These are phyloP conservation scores for Echinochloa phyllopogon DNA, from an alignment of 176 grass and related monocot species.

Conservation along the genomic window DNA sequence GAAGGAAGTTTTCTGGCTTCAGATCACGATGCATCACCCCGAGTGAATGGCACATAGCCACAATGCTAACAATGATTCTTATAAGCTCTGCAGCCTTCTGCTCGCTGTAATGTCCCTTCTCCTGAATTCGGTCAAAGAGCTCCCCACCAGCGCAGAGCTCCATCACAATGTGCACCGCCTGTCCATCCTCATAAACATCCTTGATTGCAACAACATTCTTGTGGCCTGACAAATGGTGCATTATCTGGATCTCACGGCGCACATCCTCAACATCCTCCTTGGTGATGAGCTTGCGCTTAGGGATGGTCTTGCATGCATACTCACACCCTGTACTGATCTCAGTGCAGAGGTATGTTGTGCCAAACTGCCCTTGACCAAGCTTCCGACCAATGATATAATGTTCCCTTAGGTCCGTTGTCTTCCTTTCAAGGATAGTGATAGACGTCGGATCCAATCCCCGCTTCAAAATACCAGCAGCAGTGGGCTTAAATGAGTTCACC, in stretches of 20 bases:
- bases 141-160: constrained; percentile 89
- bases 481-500: constrained; percentile 51
- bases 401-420: constrained; percentile 67
- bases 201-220: constrained; percentile 96
- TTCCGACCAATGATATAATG: constrained; percentile 74
- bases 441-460: constrained; percentile 46
- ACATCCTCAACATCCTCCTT: constrained; percentile 87
- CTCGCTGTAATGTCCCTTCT: constrained; percentile 78
- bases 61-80: constrained; percentile 85
- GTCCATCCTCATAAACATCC: constrained; percentile 78
- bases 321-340: constrained; percentile 79
- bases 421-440: constrained; percentile 70
- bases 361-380: constrained; percentile 94
- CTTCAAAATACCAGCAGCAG: constrained; percentile 51
- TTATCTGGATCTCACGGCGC: constrained; percentile 91
- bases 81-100: constrained; percentile 86
- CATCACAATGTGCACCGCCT: constrained; percentile 88
- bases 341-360: constrained; percentile 87
- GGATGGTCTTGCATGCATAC: constrained; percentile 96
- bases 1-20: constrained; percentile 94
- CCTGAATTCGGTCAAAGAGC: constrained; percentile 82
- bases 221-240: constrained; percentile 90
- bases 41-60: constrained; percentile 87
- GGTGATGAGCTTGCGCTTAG: constrained; percentile 78
- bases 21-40: constrained; percentile 98